Base-by-base conservation (phyloP, 768 basidiomycete species). In the Hericium erinaceus region DNA sequence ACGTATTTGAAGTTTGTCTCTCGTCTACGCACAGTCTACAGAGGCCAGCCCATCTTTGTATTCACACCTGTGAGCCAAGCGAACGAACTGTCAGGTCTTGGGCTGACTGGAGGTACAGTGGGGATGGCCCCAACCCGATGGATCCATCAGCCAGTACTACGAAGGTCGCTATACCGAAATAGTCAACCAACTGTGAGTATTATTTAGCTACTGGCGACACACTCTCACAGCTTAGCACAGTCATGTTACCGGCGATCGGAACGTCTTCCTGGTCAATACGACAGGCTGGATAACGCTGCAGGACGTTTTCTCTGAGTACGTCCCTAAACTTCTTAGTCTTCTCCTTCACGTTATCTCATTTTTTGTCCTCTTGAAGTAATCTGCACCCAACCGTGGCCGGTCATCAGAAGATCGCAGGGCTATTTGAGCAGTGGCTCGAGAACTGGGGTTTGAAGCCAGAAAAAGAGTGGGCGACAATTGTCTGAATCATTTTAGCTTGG, bases 51-150 rank as follows among this genome's bases (percentile, higher is more conserved):
- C 0, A 74, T 82, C 54, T 80, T 82, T 59, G 69, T 81, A 3
- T 75, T 82, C 64, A 80, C 80, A 5, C 78, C 80, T 2, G 78
- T 80, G 50, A 48, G 76, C 48, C 39, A 46, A 16, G 4, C 33
- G 9, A 33, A 33, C 33, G 8, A 10, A 33, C 4, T 33, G 33
- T 33, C 44, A 9, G 7, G 4, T 49, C 26, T 49, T 5, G 6
- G 28, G 24, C 18, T 39, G 33, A 33, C 33, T 10, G 8, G 9
- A 33, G 33, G 33, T 26, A 2, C 56, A 79, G 78, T 81, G 80
- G 80, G 80, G 80, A 13, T 82, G 80, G 80, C 80, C 80, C 1
- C 74, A 67, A 57, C 66, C 79, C 1, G 78, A 79, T 55, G 80
- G 78, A 3, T 69, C 67, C 4, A 64, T 75, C 48, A 64, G 65